Base-by-base conservation (phyloP, 1,284 basidiomycete species). In the Cutaneotrichosporon sp. region DNA sequence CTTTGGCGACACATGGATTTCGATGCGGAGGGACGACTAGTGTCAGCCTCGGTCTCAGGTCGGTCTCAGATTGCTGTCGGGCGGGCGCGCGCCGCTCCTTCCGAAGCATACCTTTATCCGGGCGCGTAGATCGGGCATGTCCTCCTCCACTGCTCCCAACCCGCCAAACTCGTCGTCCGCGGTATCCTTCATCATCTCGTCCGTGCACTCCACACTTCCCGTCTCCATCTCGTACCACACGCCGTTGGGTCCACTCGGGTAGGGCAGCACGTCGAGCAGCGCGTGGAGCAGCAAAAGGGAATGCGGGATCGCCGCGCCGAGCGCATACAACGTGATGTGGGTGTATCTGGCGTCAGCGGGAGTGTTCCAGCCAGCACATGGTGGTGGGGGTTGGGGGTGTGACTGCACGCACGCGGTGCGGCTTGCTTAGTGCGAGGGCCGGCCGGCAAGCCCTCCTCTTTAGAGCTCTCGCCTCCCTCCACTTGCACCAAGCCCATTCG, bases 301-400 rank as follows among this genome's bases (percentile, higher is more conserved):
- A 70, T 89, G 89, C 1, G 92, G 90, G 57, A 95, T 92, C 0
- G 92, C 92, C 2, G 92, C 91, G 25, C 89, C 89, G 84, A 94
- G 87, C 1, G 92, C 92, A 67, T 86, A 87, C 31, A 95, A 81
- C 74, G 88, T 86, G 24, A 95, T 75, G 2, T 84, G 86, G 65
- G 89, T 89, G 46, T 55, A 47, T 43, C 59, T 64, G 50, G 85
- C 81, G 81, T 97, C 94, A 50, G 95, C 87, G 53, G 86, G 88
- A 70, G 22, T 13, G 36, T 11, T 89, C 89, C 77, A 91, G 93
- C 60, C 90, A 84, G 50, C 29, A 29, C 5, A 29, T 29, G n/a
- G n/a, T n/a, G n/a, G n/a, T n/a, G n/a, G n/a, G n/a, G n/a, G n/a
- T n/a, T n/a, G n/a, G n/a, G n/a, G n/a, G n/a, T n/a, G n/a, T n/a